Evolutionary conservation across 768 basidiomycete genomes (phyloP).

Genomic region (Termitomyces sp.): DNA sequence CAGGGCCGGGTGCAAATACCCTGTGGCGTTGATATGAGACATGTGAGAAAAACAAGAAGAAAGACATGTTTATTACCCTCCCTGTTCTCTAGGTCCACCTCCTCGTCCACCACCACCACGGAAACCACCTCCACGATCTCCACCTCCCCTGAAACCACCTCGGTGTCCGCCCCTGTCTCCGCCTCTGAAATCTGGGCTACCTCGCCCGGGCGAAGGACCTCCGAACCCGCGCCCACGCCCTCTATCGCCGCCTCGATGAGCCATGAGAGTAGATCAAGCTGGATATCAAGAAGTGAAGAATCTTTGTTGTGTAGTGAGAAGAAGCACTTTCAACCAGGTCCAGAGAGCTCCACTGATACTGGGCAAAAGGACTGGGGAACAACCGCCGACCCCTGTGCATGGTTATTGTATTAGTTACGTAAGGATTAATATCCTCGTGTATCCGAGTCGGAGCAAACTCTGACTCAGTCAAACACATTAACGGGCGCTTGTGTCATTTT

Average conservation of each 20-base stretch:
- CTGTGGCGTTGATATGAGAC: conserved; percentile 22
- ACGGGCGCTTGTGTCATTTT: too few relatives aligned
- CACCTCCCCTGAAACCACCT: conserved; percentile 10
- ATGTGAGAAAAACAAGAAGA: neutral
- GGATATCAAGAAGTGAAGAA: neutral
- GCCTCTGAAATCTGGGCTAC: conserved; percentile 21
- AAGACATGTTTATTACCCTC: conserved; percentile 32
- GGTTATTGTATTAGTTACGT: neutral
- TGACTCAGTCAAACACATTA: too few relatives aligned
- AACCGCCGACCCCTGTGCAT: neutral
- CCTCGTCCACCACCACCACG: conserved; percentile 18
- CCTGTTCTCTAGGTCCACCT: conserved; percentile 31
- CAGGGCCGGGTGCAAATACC: conserved; percentile 37
- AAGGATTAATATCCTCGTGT: neutral
- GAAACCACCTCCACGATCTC: conserved; percentile 8
- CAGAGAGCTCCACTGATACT: conserved; percentile 8
- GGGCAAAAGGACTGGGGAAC: conserved; percentile 11
- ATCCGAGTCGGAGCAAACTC: neutral
- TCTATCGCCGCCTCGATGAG: conserved; percentile 26
- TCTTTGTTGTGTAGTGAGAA: conserved; percentile 1
- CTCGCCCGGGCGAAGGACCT: conserved; percentile 27
- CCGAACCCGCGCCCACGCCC: conserved; percentile 34
- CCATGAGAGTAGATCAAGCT: neutral
- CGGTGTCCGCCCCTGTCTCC: conserved; percentile 29
- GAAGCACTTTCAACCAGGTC: conserved; percentile 14